Base-by-base conservation (phyloP, 768 basidiomycete genomes). In the Sistotremastrum suecicum region DNA sequence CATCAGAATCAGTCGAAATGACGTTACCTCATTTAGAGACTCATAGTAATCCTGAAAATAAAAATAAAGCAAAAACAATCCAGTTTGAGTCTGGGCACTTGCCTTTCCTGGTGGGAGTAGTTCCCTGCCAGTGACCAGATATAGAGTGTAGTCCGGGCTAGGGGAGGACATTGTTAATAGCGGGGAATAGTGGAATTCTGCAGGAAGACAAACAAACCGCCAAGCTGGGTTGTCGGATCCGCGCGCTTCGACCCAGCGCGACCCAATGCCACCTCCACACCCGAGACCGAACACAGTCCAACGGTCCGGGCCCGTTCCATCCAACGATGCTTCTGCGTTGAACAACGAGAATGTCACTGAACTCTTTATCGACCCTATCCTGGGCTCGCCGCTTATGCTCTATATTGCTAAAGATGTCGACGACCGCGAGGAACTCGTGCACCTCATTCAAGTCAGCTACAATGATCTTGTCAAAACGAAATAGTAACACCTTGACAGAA, bases 51-150 rank as follows among this genome's bases (percentile, higher is more conserved):
- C 68, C 78, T 88, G 54, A 1, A 42, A 34, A 52, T 42, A 48
- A 46, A 41, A 28, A 5, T 33, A 3, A 42, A 40, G 29, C 8
- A 7, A 10, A 6, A 7, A 31, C 28, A 11, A 11, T 34, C 39
- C 12, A 41, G 32, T 28, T 47, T 31, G 3, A 34, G 30, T 4
- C 5, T 20, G 12, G 11, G 28, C 1, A 59, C 58, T 44, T 53
- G 83, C 87, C 71, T 83, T 87, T 57, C 77, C 80, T 20, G 70
- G 64, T 7, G 89, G 87, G 4, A 94, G 68, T 1, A 89, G 63
- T 20, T 78, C 71, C 45, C 90, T 68, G 10, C 84, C 85, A 0
- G 90, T 92, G 5, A 95, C 91, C 37, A 94, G 73, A 59, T 94
- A 97, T 7, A 95, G 60, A 0, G 83, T 77, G 53, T 79, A 80